Evolutionary conservation across 2,329 filamentous ascomycete species (phyloP), one percentile per base, ranked within the genome.

Genomic region (Aspergillus sp.): DNA sequence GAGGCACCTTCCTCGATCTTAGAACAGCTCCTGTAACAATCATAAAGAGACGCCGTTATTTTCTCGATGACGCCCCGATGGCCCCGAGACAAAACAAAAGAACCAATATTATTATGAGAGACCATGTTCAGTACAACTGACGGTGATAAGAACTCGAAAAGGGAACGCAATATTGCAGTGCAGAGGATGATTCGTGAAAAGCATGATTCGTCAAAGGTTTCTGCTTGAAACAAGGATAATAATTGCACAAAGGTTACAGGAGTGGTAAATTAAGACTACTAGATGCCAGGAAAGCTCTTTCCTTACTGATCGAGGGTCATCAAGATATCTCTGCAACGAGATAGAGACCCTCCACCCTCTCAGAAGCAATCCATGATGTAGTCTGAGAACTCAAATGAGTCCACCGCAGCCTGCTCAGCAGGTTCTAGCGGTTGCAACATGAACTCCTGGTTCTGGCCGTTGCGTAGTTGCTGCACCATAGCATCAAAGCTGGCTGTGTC

Each of bases 311-410:
- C 19, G 19, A 19, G 19, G 19, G 19, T 19, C 19, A 19, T 19
- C 19, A 19, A 19, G 19, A 19, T 19, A 19, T 19, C 19, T 19
- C 19, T 1, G 19, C 19, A 19, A 19, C 19, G 19, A 19, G 19
- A 19, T 19, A 19, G 19, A 19, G 19, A 19, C 19, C 19, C 19
- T 19, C 19, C 19, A 19, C 19, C 19, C 19, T 2, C 19, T 46
- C 36, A 49, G 35, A 38, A 57, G 32, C 43, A 53, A 34, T 54
- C 49, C 19, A 49, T 43, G n/a, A 53, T 41, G 29, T 51, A 57
- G 10, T 57, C 54, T 4, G 51, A 50, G 38, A 58, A 53, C 29
- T 56, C 50, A 40, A 58, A 51, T 6, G 49, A 36, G 7, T 56
- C 54, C 27, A 47, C 46, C 9, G 46, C n/a, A 40, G 36, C 42